Conservation (phyloP, 2,329 filamentous ascomycete species). For the Cryphonectria carpinicola region DNA sequence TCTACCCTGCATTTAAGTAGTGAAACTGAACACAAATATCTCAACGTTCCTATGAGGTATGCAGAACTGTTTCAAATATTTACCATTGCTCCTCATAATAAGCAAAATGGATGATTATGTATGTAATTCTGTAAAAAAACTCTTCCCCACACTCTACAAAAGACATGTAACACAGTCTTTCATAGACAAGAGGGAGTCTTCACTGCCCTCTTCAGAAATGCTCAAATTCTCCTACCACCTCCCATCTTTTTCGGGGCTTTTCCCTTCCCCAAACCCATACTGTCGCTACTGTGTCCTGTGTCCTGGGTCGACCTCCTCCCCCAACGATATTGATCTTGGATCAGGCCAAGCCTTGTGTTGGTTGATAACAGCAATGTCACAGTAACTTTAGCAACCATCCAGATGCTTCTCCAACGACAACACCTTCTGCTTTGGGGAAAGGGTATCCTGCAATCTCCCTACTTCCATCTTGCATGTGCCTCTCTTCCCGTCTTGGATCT, state of each 20-base stretch:
- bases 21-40: neutral
- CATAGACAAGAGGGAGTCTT: too few species aligned
- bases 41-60: neutral
- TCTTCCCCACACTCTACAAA: too few species aligned
- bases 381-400: neutral
- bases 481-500: neutral
- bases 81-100: neutral
- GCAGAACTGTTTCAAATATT: neutral
- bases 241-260: too few species aligned
- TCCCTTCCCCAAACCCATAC: neutral
- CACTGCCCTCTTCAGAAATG: neutral
- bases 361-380: neutral
- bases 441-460: neutral
- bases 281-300: neutral
- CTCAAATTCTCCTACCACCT: neutral
- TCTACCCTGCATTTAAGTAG: too few species aligned
- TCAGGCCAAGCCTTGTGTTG: neutral
- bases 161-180: neutral
- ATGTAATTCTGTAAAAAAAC: neutral
- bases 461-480: too few species aligned
- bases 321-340: too few species aligned
- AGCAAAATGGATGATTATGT: neutral
- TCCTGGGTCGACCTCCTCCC: neutral
- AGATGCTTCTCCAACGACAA: neutral
- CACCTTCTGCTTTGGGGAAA: neutral